phyloP scores from a whole-genome alignment of 352 stramenopile species.

The Globisporangium radiosum region DNA sequence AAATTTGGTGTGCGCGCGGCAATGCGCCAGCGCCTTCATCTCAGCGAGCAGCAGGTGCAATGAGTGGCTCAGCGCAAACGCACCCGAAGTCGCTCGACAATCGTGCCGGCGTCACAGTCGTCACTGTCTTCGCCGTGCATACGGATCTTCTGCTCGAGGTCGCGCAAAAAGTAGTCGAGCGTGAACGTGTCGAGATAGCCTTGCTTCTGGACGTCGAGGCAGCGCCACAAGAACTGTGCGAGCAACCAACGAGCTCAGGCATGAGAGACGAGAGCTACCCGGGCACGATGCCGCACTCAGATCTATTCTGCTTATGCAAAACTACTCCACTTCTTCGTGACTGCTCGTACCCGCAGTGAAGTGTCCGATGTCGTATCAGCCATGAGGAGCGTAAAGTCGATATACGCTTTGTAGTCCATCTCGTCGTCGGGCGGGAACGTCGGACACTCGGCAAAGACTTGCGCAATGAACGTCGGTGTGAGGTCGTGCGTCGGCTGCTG shows the following conservation, averaged over 20 bases:
- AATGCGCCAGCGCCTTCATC: neutral
- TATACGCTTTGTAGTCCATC: conserved; percentile 56
- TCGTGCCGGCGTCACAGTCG: conserved; percentile 19
- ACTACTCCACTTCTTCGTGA: neutral
- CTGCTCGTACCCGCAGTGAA: conserved; percentile 31
- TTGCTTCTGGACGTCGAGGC: conserved; percentile 36
- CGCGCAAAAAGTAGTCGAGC: conserved; percentile 55
- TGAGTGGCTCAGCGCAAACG: neutral
- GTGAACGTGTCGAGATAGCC: conserved; percentile 48
- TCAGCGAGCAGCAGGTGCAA: neutral
- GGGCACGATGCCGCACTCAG: neutral
- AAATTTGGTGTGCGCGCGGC: neutral
- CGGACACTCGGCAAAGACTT: conserved; percentile 45
- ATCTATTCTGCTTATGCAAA: neutral
- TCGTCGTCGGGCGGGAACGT: conserved; percentile 39
- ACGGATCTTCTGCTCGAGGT: conserved; percentile 41
- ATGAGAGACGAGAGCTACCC: neutral
- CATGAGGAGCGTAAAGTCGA: conserved; percentile 58
- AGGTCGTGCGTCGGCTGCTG: conserved; percentile 49
- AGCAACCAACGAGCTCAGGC: neutral
- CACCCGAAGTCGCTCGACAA: conserved; percentile 30
- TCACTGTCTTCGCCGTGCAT: conserved; percentile 21
- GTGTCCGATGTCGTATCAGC: conserved; percentile 26
- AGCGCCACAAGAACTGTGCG: conserved; percentile 56
- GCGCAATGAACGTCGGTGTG: conserved; percentile 40